These are phyloP conservation scores for Ascochyta viciae-villosae DNA, from an alignment of 2,329 filamentous ascomycete species.

Conservation along the genomic window DNA sequence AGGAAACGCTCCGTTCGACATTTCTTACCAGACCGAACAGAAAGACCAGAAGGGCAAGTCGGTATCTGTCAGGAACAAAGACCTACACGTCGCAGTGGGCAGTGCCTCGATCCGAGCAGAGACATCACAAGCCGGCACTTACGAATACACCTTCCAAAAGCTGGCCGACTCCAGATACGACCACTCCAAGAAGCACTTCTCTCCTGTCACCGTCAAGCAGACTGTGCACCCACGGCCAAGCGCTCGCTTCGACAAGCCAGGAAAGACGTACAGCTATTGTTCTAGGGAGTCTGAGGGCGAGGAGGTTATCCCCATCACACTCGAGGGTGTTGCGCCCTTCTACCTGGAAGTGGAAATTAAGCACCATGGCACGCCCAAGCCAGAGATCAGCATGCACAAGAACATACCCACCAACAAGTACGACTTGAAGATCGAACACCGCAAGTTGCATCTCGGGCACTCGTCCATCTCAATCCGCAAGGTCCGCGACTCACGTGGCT, in stretches of 20 bases:
- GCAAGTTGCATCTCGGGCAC: slow-evolving; percentile 84
- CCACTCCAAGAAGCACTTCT: slow-evolving; percentile 69
- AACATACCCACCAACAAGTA: slow-evolving; percentile 78
- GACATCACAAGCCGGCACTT: slow-evolving; percentile 79
- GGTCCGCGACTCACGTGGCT: slow-evolving; percentile 86
- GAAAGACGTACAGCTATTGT: slow-evolving; percentile 95
- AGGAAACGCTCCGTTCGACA: slow-evolving; percentile 81
- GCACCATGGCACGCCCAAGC: slow-evolving; percentile 80
- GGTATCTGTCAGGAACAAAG: slow-evolving; percentile 65
- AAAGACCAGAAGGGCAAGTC: slow-evolving; percentile 70
- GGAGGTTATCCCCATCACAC: slow-evolving; percentile 84
- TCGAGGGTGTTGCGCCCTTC: slow-evolving; percentile 87
- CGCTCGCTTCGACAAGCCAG: slow-evolving; percentile 82
- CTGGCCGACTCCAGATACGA: slow-evolving; percentile 88
- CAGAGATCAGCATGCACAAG: slow-evolving; percentile 81
- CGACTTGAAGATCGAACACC: slow-evolving; percentile 82
- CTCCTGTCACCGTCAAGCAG: slow-evolving; percentile 76
- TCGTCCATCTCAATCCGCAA: slow-evolving; percentile 89
- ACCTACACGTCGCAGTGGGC: slow-evolving; percentile 77
- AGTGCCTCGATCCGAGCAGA: slow-evolving; percentile 85
- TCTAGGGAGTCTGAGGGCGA: slow-evolving; percentile 81
- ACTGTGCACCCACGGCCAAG: slow-evolving; percentile 83
- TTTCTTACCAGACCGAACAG: slow-evolving; percentile 81
- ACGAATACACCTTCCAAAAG: slow-evolving; percentile 84
- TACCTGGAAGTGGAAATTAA: slow-evolving; percentile 91